These are phyloP conservation scores for Mortierella hygrophila DNA, from an alignment of 192 early-diverging fungal species.

Conservation along the genomic window DNA sequence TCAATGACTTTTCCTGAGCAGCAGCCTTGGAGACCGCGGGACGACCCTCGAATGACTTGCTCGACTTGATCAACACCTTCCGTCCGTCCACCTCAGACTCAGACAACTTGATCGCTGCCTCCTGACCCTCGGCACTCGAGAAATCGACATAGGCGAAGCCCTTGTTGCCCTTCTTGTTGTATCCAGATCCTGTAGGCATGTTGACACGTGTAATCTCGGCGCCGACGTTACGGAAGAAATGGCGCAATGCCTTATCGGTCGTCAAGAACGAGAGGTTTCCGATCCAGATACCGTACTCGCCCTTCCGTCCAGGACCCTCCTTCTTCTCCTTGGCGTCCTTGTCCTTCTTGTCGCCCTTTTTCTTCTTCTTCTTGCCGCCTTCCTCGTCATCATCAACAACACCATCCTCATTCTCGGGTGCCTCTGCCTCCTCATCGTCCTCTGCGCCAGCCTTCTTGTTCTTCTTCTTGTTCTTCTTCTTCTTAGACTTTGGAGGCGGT, in stretches of 20 bases:
- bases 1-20: conserved; percentile 56
- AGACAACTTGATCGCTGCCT: conserved; percentile 71
- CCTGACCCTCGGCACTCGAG: conserved; percentile 62
- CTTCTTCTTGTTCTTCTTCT: conserved; percentile 59
- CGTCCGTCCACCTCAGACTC: conserved; percentile 72
- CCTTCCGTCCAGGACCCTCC: conserved; percentile 58
- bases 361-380: conserved; percentile 34
- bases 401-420: conserved; percentile 33
- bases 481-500: conserved; percentile 58
- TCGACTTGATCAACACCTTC: conserved; percentile 75
- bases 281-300: conserved; percentile 78
- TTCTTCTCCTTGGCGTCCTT: conserved; percentile 56
- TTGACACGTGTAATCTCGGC: conserved; percentile 65
- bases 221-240: conserved; percentile 66
- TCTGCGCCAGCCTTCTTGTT: conserved; percentile 44
- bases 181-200: conserved; percentile 56
- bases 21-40: conserved; percentile 46
- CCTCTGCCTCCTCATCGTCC: conserved; percentile 38
- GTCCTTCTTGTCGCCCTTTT: conserved; percentile 49
- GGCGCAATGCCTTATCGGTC: conserved; percentile 63
- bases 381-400: conserved; percentile 6
- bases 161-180: conserved; percentile 60
- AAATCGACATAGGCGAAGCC: conserved; percentile 85
- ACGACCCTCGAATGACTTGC: conserved; percentile 73
- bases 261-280: conserved; percentile 77